phyloP scores from a whole-genome alignment of 495 filamentous ascomycete species.

The Penicillium salamii region DNA sequence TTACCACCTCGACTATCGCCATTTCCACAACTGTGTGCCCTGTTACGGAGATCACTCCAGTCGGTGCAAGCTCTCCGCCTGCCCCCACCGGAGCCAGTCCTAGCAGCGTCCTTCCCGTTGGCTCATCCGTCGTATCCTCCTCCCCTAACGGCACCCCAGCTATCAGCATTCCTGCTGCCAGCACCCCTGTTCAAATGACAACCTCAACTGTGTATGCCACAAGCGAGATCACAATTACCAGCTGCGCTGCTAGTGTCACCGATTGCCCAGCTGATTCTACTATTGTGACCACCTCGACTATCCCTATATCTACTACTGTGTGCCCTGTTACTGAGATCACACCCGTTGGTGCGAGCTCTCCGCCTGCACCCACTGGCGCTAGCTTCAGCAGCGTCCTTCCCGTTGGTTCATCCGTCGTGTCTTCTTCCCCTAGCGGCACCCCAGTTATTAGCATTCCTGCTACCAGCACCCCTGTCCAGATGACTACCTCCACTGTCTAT shows the following conservation, averaged over 20 bases:
- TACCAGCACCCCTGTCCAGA: slow-evolving; percentile 13
- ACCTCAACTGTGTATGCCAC: slow-evolving; percentile 61
- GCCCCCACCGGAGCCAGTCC: not conserved
- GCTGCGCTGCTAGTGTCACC: slow-evolving; percentile 55
- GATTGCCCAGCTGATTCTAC: slow-evolving; percentile 55
- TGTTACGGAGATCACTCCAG: slow-evolving; percentile 33
- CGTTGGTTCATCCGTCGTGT: not conserved
- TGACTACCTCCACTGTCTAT: slow-evolving; percentile 61
- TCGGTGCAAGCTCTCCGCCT: slow-evolving; percentile 5
- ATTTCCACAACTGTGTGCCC: slow-evolving; percentile 61
- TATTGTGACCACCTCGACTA: slow-evolving; percentile 51
- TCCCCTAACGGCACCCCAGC: not conserved
- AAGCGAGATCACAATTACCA: slow-evolving; percentile 54
- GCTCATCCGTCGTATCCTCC: not conserved
- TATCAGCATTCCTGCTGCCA: slow-evolving; percentile 17
- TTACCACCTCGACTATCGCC: slow-evolving; percentile 54
- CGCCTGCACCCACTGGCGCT: not conserved
- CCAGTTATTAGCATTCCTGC: slow-evolving; percentile 10
- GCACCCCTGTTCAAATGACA: slow-evolving; percentile 34
- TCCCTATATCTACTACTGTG: slow-evolving; percentile 57
- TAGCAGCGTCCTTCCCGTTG: not conserved
- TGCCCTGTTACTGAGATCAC: slow-evolving; percentile 47
- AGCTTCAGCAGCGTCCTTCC: not conserved
- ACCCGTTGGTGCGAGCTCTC: slow-evolving; percentile 3
- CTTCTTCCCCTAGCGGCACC: slow-evolving; percentile 11